A percentile compares a stretch with the other conserved stretches of the same genome.
Evolutionary conservation across 2,329 filamentous ascomycete genomes (phyloP).

Genomic region (Aureobasidium sp.): DNA sequence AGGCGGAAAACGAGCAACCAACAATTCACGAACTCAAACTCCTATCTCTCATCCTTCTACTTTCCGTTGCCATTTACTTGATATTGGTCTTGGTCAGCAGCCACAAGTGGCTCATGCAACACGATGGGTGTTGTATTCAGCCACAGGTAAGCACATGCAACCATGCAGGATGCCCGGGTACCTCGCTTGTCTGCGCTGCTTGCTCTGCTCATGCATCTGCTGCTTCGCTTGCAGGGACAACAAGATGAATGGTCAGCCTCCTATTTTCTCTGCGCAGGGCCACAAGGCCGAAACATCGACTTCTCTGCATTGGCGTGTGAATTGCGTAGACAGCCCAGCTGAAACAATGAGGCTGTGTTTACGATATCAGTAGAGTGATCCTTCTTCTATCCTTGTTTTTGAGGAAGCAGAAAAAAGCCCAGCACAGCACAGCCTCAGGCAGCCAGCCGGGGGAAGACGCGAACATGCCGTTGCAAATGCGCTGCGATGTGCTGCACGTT

Average conservation of each 20-base stretch:
- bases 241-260: background rate
- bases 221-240: background rate
- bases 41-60: background rate
- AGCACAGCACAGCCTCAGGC: slow-evolving; percentile 2
- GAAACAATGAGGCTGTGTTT: background rate
- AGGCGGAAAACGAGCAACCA: background rate
- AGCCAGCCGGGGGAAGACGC: background rate
- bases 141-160: background rate
- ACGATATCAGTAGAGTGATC: background rate
- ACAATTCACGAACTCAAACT: background rate
- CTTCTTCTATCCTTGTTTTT: background rate
- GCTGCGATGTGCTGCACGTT: background rate
- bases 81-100: background rate
- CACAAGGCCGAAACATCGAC: background rate
- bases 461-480: background rate
- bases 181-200: background rate
- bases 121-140: background rate
- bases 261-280: background rate
- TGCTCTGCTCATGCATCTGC: background rate
- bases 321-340: background rate
- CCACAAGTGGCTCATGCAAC: slow-evolving; percentile 7
- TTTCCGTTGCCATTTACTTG: background rate
- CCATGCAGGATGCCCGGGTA: background rate
- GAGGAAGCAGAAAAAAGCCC: background rate
- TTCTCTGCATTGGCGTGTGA: background rate